Evolutionary conservation across 345 rosid genomes (phyloP).

Genomic region (Erodium maritimum): DNA sequence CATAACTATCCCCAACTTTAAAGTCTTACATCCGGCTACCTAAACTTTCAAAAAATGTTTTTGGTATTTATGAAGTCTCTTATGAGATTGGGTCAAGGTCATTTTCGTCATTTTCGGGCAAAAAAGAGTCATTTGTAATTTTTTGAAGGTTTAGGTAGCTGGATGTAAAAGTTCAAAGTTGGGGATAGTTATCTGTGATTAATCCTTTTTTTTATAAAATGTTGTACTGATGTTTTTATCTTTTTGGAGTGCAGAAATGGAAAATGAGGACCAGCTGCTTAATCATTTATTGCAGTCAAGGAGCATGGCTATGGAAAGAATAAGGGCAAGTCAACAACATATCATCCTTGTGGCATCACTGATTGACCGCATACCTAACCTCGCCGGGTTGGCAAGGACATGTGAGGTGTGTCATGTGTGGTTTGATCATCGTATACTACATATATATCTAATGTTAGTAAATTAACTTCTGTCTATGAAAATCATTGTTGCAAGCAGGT

Average conservation of each 20-base stretch:
- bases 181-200: no score
- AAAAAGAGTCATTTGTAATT: no score
- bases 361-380: conserved; percentile 86
- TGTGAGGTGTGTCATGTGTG: conserved; percentile 48
- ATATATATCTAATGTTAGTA: background rate
- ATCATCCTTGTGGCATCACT: conserved; percentile 84
- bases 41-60: no score
- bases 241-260: conserved; percentile 52
- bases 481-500: conserved; percentile 34
- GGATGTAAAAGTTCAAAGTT: no score
- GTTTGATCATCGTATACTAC: background rate
- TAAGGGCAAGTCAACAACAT: conserved; percentile 56
- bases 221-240: conserved; percentile 1
- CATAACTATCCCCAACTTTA: no score
- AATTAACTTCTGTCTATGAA: conserved; percentile 5
- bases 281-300: conserved; percentile 59
- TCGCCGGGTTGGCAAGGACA: conserved; percentile 91
- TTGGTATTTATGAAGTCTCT: no score
- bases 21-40: no score
- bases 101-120: no score
- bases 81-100: no score
- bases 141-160: no score
- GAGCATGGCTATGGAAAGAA: conserved; percentile 43
- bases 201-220: background rate
- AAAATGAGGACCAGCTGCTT: conserved; percentile 72